Base-by-base conservation (phyloP, 2,329 filamentous ascomycete genomes). In the Sporothrix brunneoviolacea region DNA sequence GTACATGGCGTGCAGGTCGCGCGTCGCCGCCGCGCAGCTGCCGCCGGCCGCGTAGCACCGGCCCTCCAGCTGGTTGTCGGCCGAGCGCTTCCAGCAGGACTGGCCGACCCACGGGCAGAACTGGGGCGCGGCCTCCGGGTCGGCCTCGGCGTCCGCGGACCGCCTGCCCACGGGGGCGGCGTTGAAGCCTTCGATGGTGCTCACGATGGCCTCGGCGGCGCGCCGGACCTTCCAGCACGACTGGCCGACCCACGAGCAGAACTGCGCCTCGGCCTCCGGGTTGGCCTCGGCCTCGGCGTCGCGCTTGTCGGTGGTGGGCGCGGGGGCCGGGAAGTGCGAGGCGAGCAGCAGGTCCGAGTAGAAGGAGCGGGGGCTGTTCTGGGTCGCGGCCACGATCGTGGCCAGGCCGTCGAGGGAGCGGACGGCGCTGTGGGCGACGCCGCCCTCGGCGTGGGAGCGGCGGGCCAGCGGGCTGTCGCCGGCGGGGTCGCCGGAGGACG, bases 31-130 rank as follows among this genome's bases (percentile, higher is more conserved):
- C 55, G 60, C 57, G 60, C 65, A 67, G 35, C 53, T 54, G 19
- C 64, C 64, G 22, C 53, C 55, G 57, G 61, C 60, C 44, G 53
- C 55, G 56, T 66, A 55, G 62, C 65, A 68, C 38, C 59, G 57
- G 24, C 59, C 54, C 38, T 59, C 60, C 48, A 58, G 42, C n/a
- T n/a, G n/a, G 50, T 63, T 61, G 4, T 63, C 59, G 53, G 62
- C 60, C n/a, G 65, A 68, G 55, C 68, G 70, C 60, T 71, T 70
- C 61, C 62, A 67, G 68, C 73, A 76, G 27, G 63, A 55, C 56
- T 68, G 61, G 51, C 72, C 71, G 22, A 59, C 58, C 42, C 61
- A 59, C 46, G 58, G 51, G 60, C 71, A 74, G 56, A 61, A 67
- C 19, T 51, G 48, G 12, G 57, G 51, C 30, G 59, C 54, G 49